A percentile compares a stretch with the other conserved stretches of the same genome.
phyloP scores from a whole-genome alignment of 1,139 yeast species.

The Candida sanyaensis region DNA sequence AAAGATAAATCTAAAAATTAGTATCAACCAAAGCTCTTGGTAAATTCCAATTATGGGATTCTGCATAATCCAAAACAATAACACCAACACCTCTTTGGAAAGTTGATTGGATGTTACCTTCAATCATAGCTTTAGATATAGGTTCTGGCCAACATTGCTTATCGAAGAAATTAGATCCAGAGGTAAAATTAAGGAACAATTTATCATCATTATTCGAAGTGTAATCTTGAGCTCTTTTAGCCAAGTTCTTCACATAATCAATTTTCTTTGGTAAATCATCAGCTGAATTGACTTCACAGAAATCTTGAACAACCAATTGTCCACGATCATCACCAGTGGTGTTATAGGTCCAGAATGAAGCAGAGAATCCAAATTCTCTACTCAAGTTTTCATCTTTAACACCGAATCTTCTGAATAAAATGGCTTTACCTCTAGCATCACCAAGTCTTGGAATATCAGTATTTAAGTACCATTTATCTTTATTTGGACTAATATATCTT shows the following conservation, averaged over 20 bases:
- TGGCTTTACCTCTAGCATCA: conserved; percentile 66
- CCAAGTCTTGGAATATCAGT: conserved; percentile 58
- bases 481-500: conserved; percentile 49
- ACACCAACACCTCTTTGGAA: conserved; percentile 60
- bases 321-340: conserved; percentile 69
- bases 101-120: conserved; percentile 48
- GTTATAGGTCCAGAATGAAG: conserved; percentile 68
- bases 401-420: conserved; percentile 73
- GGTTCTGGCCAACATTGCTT: conserved; percentile 75
- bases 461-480: conserved; percentile 65
- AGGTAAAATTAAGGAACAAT: conserved; percentile 70
- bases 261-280: conserved; percentile 60
- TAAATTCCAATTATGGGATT: conserved; percentile 60
- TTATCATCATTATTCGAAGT: conserved; percentile 53
- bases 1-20: conserved; percentile 42
- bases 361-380: conserved; percentile 64
- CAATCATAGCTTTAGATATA: conserved; percentile 56
- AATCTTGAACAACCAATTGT: conserved; percentile 68
- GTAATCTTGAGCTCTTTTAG: conserved; percentile 55
- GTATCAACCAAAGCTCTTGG: conserved; percentile 53
- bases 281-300: conserved; percentile 59
- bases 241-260: conserved; percentile 56
- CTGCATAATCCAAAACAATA: conserved; percentile 70
- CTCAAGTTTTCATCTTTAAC: conserved; percentile 48
- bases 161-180: conserved; percentile 75